Base-by-base conservation (phyloP, 371 early-diverging fungal genomes). In the Zychaea mexicana region DNA sequence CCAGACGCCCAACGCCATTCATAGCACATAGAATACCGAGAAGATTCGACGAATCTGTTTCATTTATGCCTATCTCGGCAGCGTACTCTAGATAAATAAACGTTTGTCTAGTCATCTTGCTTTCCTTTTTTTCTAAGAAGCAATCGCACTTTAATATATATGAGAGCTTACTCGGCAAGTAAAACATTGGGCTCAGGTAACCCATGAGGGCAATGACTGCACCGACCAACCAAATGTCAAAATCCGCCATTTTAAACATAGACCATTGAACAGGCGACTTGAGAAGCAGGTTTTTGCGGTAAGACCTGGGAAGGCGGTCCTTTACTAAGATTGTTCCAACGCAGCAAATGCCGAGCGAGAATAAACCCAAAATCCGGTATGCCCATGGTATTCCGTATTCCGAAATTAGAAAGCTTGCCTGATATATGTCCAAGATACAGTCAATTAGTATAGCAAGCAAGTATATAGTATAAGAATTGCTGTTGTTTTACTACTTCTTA, bases 1-100 rank as follows among this genome's bases (percentile, higher is more conserved):
- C 64, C 33, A 93, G 67, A 52, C 94, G 87, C 3, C 91, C 91
- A 6, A 88, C 62, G 0, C 88, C 90, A 33, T 77, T 75, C 71
- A 78, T 63, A 13, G 76, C 73, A 54, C 73, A 75, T 9, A 65
- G 49, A 30, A 76, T 69, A 27, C 69, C 74, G 2, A 78, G 64
- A 17, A 75, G 56, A 33, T 70, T 73, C 3, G 73, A 69, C 6
- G 74, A 52, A 42, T 75, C 62, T 10, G 62, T 28, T 17, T 19
- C 10, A 13, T 33, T 64, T 24, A 78, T 55, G 6, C 76, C 76
- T 62, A 69, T 66, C 5, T 57, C 27, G 9, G 68, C 65, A 24
- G 68, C 69, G 46, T 76, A 75, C 36, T 70, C 73, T 76, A 36
- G 15, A 0, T 10, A 36, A 8, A 36, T 10, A 15, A 36, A 36